Evolutionary conservation across 176 grass and related monocot genomes (phyloP).

Genomic region (Cenchrus purpureus): DNA sequence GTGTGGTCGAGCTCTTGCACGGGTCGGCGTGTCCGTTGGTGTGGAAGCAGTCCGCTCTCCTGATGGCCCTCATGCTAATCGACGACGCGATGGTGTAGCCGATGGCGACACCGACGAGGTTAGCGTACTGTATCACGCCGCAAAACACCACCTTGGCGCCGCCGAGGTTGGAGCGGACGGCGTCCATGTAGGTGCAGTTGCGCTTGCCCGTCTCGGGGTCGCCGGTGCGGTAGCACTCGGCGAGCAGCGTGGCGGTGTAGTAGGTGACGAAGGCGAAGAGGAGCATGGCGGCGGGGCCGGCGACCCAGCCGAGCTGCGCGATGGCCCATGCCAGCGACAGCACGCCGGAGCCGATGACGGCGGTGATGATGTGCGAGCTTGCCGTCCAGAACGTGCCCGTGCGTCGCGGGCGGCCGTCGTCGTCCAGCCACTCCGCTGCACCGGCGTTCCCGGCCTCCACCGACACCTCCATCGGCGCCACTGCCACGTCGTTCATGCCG

Average conservation of each 20-base stretch:
- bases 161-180: constrained; percentile 78
- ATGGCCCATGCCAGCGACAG: constrained; percentile 88
- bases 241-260: constrained; percentile 80
- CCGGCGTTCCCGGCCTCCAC: constrained; percentile 46
- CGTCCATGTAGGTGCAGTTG: constrained; percentile 97
- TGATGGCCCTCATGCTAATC: constrained; percentile 53
- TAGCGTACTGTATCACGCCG: constrained; percentile 58
- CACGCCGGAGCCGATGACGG: constrained; percentile 87
- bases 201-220: constrained; percentile 69
- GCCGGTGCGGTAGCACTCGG: constrained; percentile 81
- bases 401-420: constrained; percentile 50
- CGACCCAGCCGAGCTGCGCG: constrained; percentile 84
- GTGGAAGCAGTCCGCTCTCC: constrained; percentile 46
- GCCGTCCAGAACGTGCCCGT: constrained; percentile 80
- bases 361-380: constrained; percentile 91
- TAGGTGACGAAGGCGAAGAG: constrained; percentile 89
- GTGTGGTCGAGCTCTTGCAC: constrained; percentile 40
- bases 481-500: background rate
- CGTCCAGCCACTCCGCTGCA: constrained; percentile 48
- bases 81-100: constrained; percentile 55
- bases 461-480: constrained; percentile 48
- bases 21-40: background rate
- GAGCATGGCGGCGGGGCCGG: constrained; percentile 76
- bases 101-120: constrained; percentile 52
- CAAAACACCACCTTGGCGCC: constrained; percentile 43